Percentiles rank a stretch among this genome's conserved stretches.
Evolutionary conservation across 2,329 filamentous ascomycete genomes (phyloP).

Genomic region (Sporothrix dimorphospora): DNA sequence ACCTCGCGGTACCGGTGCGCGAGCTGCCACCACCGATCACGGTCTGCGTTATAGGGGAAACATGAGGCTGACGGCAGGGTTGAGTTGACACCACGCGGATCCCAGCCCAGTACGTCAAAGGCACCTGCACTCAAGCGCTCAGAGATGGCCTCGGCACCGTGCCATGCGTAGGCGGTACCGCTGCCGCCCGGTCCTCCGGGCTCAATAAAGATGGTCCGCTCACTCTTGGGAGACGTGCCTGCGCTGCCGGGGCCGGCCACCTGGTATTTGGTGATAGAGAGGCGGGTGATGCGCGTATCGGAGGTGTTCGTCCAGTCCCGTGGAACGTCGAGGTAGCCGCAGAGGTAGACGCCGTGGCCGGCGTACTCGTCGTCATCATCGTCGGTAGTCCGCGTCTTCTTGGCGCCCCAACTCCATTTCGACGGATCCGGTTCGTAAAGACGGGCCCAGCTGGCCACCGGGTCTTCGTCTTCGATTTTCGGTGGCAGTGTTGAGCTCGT

Average conservation of each 20-base stretch:
- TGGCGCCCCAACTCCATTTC: slow-evolving; percentile 51
- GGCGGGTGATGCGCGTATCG: slow-evolving; percentile 48
- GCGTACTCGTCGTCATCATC: slow-evolving; percentile 40
- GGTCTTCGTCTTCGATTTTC: slow-evolving; percentile 45
- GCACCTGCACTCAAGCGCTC: slow-evolving; percentile 48
- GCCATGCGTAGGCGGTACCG: slow-evolving; percentile 49
- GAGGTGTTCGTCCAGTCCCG: slow-evolving; percentile 52
- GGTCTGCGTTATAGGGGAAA: slow-evolving; percentile 50
- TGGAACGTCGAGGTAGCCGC: slow-evolving; percentile 53
- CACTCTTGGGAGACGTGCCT: slow-evolving; percentile 44
- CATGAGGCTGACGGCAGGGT: slow-evolving; percentile 52
- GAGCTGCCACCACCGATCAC: slow-evolving; percentile 52
- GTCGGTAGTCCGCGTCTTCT: not conserved
- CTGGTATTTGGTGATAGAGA: slow-evolving; percentile 55
- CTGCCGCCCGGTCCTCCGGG: slow-evolving; percentile 55
- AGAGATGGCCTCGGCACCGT: slow-evolving; percentile 43
- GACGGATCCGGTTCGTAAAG: slow-evolving; percentile 50
- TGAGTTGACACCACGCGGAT: slow-evolving; percentile 57
- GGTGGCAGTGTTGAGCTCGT: slow-evolving; percentile 48
- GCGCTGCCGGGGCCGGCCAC: slow-evolving; percentile 45
- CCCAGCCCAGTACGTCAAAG: slow-evolving; percentile 57
- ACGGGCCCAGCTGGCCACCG: slow-evolving; percentile 45
- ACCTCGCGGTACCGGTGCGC: slow-evolving; percentile 46
- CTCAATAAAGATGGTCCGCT: slow-evolving; percentile 54
- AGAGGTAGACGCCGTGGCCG: slow-evolving; percentile 51